Base-by-base conservation (phyloP, 1,284 basidiomycete genomes). In the Pseudozyma pruni region DNA sequence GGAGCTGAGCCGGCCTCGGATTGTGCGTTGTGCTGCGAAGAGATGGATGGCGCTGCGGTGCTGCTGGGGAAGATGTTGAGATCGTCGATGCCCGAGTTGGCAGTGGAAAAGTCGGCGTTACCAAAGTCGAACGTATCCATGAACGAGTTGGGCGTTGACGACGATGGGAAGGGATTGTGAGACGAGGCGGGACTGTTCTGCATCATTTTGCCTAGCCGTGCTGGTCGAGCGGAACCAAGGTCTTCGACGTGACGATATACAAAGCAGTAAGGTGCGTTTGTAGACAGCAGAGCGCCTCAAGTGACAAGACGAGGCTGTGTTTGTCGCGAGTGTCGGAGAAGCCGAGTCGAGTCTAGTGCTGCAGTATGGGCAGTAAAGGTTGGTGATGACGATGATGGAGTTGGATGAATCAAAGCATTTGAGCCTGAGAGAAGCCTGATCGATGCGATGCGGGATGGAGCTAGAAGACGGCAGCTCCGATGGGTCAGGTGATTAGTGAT, bases 101-200 rank as follows among this genome's bases (percentile, higher is more conserved):
- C 34, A 8, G 52, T 44, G 23, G 58, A 58, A 27, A 74, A 63
- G 34, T 71, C 63, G 29, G 67, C 44, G 29, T 75, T 58, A 31
- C 64, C 67, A 47, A 77, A 77, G 45, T 77, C 75, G 33, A 77
- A 77, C 16, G 71, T 54, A 33, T 75, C 75, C 59, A 77, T 75
- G 33, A 72, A 72, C 27, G 66, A 72, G 39, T 68, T 62, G 27
- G 62, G 61, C 27, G 60, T 70, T 13, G 67, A 64, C 9, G 67
- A 60, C 11, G 56, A 60, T 7, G 67, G 52, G 22, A 52, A 57
- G 20, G 53, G 62, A 13, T 48, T 57, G 27, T 52, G 38, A 6
- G 49, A 56, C 17, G 61, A 44, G 9, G 55, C 50, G 10, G 68
- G 68, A 48, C 68, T 71, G 62, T 66, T 52, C 47, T 66, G 61